These are phyloP conservation scores for Kwoniella sp. DNA, from an alignment of 768 basidiomycete species.

Conservation along the genomic window DNA sequence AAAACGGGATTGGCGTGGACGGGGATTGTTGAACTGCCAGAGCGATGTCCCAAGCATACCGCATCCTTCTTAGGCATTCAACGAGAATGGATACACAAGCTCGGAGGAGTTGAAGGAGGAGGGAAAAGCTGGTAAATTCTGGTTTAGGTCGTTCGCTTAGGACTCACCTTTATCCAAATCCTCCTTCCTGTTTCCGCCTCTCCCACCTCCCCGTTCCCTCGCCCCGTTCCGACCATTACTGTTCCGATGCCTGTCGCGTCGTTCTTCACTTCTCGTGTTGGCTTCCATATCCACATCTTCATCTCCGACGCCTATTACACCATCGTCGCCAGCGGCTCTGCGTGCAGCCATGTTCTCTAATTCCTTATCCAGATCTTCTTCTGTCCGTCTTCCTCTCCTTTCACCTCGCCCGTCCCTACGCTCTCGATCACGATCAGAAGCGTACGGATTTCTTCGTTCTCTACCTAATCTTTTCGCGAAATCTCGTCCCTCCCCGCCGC, in stretches of 20 bases:
- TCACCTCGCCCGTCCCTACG: constrained; percentile 74
- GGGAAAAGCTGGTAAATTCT: no score
- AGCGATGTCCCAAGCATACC: no score
- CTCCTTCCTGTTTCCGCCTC: constrained; percentile 31
- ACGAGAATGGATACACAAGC: no score
- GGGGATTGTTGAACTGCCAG: no score
- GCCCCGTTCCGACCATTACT: background rate
- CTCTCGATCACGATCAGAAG: constrained; percentile 1
- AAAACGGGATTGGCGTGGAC: no score
- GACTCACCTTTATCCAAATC: constrained; percentile 50
- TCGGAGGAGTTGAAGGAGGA: no score
- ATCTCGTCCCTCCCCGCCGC: constrained; percentile 32
- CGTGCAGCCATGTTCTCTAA: constrained; percentile 84
- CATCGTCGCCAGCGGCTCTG: constrained; percentile 74
- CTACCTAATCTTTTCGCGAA: constrained; percentile 39
- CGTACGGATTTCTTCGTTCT: constrained; percentile 69
- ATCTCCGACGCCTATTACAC: constrained; percentile 61
- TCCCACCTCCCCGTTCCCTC: constrained; percentile 10
- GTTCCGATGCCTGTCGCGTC: constrained; percentile 6
- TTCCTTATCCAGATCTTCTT: constrained; percentile 86
- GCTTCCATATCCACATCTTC: constrained; percentile 61
- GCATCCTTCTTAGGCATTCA: no score
- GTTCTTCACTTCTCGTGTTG: background rate
- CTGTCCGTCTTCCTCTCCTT: constrained; percentile 83
- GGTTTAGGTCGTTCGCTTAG: no score